Conservation (phyloP, 805 yeast genomes). For the Starmerella bacillaris region DNA sequence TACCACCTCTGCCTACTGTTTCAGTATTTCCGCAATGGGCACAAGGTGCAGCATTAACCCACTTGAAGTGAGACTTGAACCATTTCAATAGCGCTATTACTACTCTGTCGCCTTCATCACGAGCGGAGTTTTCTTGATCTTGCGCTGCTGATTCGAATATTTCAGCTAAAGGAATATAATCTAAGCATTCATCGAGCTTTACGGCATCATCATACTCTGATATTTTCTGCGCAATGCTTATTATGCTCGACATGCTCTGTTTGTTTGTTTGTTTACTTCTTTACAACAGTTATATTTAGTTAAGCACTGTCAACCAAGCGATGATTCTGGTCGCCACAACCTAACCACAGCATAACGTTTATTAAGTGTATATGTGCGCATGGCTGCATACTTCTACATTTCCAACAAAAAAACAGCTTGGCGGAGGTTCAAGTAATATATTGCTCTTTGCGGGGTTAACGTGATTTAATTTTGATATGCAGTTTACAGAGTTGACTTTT, state of each 20-base stretch:
- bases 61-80: constrained; percentile 66
- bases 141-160: constrained; percentile 46
- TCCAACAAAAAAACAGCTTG: too few species aligned
- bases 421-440: too few species aligned
- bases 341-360: too few species aligned
- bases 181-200: constrained; percentile 41
- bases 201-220: constrained; percentile 27
- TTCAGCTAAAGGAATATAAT: constrained; percentile 38
- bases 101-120: constrained; percentile 38
- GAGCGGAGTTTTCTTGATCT: constrained; percentile 4
- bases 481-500: too few species aligned
- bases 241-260: neutral
- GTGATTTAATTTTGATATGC: too few species aligned
- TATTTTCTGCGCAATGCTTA: neutral
- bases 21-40: constrained; percentile 31
- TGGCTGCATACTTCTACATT: too few species aligned
- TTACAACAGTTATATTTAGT: too few species aligned
- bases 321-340: too few species aligned
- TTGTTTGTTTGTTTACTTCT: too few species aligned
- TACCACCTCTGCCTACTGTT: constrained; percentile 26
- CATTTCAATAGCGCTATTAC: constrained; percentile 41
- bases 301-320: too few species aligned
- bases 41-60: constrained; percentile 66
- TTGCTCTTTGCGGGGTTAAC: too few species aligned
- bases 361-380: too few species aligned